phyloP scores from a whole-genome alignment of 106 monocot genomes.

The Vanilla planifolia region DNA sequence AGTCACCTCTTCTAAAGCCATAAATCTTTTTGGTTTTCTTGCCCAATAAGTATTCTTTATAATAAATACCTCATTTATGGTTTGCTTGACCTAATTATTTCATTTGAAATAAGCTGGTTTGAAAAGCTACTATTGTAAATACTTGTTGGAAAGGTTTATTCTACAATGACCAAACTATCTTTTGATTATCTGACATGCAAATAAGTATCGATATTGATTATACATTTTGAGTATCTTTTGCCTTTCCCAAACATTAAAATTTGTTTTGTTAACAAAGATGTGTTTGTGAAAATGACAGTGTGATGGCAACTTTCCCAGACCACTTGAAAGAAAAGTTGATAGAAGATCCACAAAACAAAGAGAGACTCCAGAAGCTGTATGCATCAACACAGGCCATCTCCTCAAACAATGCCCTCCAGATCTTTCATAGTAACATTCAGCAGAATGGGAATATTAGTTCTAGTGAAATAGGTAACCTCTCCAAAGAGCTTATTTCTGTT shows the following conservation, averaged over 20 bases:
- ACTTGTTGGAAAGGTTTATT: too few species aligned
- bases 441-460: neutral
- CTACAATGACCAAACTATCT: too few species aligned
- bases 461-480: neutral
- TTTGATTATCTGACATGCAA: neutral
- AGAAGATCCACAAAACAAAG: constrained; percentile 20
- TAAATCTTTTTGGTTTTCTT: too few species aligned
- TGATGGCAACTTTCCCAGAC: constrained; percentile 42
- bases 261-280: constrained; percentile 11
- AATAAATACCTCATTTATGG: too few species aligned
- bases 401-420: constrained; percentile 12
- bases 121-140: too few species aligned
- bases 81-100: too few species aligned
- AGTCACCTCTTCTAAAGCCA: too few species aligned
- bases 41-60: too few species aligned
- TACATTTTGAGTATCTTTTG: neutral
- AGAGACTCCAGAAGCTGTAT: constrained; percentile 26
- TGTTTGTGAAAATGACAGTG: constrained; percentile 33
- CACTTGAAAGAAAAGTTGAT: constrained; percentile 45
- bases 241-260: neutral
- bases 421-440: constrained; percentile 11
- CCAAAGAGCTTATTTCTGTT: constrained; percentile 2
- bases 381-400: constrained; percentile 17
- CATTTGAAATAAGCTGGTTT: too few species aligned
- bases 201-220: neutral